These are phyloP conservation scores for Fusarium udum DNA, from an alignment of 2,329 filamentous ascomycete genomes.

Conservation along the genomic window DNA sequence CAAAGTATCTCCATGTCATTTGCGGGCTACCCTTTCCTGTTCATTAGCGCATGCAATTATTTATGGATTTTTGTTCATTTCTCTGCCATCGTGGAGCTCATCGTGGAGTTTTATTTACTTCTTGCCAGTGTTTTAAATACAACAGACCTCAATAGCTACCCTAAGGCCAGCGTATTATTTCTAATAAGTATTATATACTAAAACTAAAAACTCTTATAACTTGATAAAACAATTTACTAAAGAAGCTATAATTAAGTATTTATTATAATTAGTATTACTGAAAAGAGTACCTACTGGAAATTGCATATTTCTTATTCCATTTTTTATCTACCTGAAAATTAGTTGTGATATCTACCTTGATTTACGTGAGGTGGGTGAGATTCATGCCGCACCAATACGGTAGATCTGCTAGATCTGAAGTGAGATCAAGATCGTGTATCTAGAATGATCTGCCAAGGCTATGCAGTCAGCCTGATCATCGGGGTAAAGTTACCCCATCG, in stretches of 20 bases:
- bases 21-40: too few relatives aligned
- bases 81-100: accelerated
- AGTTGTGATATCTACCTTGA: accelerated
- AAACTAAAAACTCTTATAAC: accelerated
- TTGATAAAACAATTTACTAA: accelerated
- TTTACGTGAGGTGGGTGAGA: too few relatives aligned
- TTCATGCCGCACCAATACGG: not conserved
- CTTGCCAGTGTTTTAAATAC: accelerated
- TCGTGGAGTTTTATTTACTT: accelerated
- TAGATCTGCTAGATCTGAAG: too few relatives aligned
- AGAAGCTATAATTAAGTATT: not conserved
- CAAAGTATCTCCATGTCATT: accelerated
- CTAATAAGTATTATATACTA: accelerated
- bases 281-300: not conserved
- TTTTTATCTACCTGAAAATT: accelerated
- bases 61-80: accelerated
- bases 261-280: not conserved
- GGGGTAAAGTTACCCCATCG: not conserved
- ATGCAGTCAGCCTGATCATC: not conserved
- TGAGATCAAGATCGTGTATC: not conserved
- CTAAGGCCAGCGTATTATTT: accelerated
- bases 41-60: accelerated
- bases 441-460: not conserved
- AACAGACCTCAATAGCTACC: accelerated
- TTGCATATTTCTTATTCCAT: too few relatives aligned